Conservation (phyloP, 2,329 filamentous ascomycete genomes). For the Phialocephala subalpina region DNA sequence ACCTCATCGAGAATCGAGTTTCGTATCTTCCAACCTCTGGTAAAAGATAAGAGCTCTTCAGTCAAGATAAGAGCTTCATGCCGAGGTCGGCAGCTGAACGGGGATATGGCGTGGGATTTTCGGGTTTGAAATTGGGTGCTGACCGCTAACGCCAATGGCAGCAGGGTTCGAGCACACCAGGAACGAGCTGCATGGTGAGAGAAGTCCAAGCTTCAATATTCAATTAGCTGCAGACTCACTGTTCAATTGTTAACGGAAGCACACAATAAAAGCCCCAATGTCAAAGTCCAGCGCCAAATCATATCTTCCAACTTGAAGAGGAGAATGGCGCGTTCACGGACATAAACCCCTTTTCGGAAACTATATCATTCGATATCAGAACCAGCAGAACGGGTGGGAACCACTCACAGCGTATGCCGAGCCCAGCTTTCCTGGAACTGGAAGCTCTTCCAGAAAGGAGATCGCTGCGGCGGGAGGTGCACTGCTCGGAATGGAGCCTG, state of each 20-base stretch:
- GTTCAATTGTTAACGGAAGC: too few species aligned
- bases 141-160: too few species aligned
- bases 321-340: not conserved
- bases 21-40: not conserved
- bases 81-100: not conserved
- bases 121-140: constrained; percentile 5
- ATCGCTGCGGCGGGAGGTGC: not conserved
- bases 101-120: not conserved
- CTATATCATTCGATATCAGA: not conserved
- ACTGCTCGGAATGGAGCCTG: not conserved
- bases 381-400: too few species aligned
- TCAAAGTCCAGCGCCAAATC: not conserved
- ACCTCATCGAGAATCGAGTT: not conserved
- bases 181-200: not conserved
- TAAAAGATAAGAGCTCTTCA: not conserved
- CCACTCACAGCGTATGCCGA: not conserved
- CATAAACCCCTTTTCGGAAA: not conserved
- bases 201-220: not conserved
- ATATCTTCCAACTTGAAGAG: not conserved
- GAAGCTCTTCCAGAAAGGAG: not conserved
- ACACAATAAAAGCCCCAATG: too few species aligned
- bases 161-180: not conserved
- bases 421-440: not conserved
- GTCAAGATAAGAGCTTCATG: too few species aligned
- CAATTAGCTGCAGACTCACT: not conserved